phyloP scores from a whole-genome alignment of 495 filamentous ascomycete genomes.

The Entonaema liquescens region DNA sequence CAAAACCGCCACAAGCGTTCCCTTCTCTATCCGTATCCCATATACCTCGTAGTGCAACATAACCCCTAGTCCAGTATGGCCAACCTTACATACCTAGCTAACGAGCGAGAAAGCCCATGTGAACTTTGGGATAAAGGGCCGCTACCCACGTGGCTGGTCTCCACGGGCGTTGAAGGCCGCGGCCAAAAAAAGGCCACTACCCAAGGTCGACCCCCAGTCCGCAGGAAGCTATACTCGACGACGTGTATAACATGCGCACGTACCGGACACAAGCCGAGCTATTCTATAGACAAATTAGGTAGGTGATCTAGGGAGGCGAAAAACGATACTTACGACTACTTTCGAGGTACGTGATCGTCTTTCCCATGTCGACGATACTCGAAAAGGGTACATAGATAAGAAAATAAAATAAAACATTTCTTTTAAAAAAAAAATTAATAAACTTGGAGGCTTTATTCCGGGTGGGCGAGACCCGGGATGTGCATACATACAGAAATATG shows the following conservation, averaged over 20 bases:
- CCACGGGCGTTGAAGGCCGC: not conserved
- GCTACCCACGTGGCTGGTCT: slow-evolving; percentile 1
- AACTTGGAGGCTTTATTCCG: not conserved
- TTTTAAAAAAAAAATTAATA: no score
- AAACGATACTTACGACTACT: slow-evolving; percentile 4
- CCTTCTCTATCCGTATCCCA: no score
- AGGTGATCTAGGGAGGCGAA: not conserved
- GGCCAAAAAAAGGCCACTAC: not conserved
- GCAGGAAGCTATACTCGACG: not conserved
- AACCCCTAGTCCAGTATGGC: no score
- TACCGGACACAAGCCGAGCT: not conserved
- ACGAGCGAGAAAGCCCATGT: not conserved
- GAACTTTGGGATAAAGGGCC: not conserved
- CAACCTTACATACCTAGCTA: no score
- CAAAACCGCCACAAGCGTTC: not conserved
- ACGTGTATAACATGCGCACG: not conserved
- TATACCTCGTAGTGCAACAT: not conserved
- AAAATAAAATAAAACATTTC: not conserved
- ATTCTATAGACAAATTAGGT: not conserved
- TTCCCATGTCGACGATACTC: not conserved
- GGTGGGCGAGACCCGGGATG: not conserved
- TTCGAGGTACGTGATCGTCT: not conserved
- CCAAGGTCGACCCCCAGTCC: no score
- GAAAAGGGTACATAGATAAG: not conserved
- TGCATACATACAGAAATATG: not conserved